phyloP scores from a whole-genome alignment of 192 early-diverging fungal species.

The Rhizophagus sp. region DNA sequence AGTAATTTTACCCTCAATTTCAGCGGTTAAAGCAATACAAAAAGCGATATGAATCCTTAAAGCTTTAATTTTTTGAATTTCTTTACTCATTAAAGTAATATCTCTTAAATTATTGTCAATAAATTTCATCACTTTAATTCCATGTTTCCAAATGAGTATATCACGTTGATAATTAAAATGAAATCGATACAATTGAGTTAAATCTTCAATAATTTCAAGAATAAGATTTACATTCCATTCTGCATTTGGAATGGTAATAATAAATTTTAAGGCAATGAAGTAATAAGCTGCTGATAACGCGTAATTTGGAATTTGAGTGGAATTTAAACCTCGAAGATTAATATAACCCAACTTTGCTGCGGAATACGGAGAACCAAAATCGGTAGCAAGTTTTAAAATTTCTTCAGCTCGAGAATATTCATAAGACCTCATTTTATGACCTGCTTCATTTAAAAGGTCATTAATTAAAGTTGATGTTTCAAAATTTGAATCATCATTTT shows the following conservation, averaged over 20 bases:
- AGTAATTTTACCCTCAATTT: background rate
- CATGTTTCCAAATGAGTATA: conserved; percentile 6
- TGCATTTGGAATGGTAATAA: background rate
- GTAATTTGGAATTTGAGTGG: background rate
- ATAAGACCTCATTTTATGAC: background rate
- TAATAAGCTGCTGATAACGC: background rate
- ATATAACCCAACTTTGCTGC: background rate
- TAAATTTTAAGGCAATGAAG: conserved; percentile 10
- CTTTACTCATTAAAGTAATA: background rate
- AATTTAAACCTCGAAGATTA: background rate
- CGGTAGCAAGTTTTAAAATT: background rate
- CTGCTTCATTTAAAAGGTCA: background rate
- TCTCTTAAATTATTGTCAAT: background rate
- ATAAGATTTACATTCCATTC: background rate
- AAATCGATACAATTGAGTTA: conserved; percentile 2
- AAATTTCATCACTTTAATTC: conserved; percentile 14
- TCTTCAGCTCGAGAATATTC: background rate
- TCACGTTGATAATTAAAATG: background rate
- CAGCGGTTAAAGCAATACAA: background rate
- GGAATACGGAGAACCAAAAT: background rate
- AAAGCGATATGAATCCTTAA: background rate
- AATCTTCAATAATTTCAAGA: background rate
- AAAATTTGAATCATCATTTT: background rate
- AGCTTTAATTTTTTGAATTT: background rate
- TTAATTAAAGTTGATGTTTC: background rate